Evolutionary conservation across 2,329 filamentous ascomycete genomes (phyloP), one percentile per base, ranked within the genome.

Genomic region (Aspergillus ibericus): DNA sequence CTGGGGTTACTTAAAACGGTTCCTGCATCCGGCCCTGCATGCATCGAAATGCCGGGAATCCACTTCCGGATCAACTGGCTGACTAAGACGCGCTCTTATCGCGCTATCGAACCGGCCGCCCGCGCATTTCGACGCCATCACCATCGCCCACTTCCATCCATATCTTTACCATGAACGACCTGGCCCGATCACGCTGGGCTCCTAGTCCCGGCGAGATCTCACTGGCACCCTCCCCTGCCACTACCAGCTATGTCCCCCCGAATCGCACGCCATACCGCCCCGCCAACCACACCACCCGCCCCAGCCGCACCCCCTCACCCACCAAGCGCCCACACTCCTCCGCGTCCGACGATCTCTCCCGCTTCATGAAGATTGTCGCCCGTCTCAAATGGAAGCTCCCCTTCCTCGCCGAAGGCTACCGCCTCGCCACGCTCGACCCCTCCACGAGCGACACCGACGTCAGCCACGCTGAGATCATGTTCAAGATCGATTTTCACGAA

Each of bases 401-500:
- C 12, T 85, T 85, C 63, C 77, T 88, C 32, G 80, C 81, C n/a
- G 72, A 77, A 53, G 84, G 80, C 1, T 88, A 88, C 67, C 72
- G 71, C n/a, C 75, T 79, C 1, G 85, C 85, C 0, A 75, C 79
- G 46, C 66, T 73, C 0, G 66, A 69, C 18, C 70, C 72, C 22
- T 68, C 48, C 2, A 49, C 36, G 1, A 38, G 16, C 6, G 53
- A 71, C 10, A 56, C 62, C 2, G 68, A 68, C n/a, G 56, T 68
- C 46, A 52, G 64, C 1, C 63, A 73, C 13, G 83, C 83, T 0
- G 85, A 88, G 71, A 80, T 84, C 15, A 90, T 90, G 81, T 91
- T 91, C 78, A 91, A 91, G 71, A 81, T 91, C 7, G 89, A 91
- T 68, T 92, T 91, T 62, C 87, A 89, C 73, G 89, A 92, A 68